These are phyloP conservation scores for Entomortierella parvispora DNA, from an alignment of 192 early-diverging fungal genomes.

Conservation along the genomic window DNA sequence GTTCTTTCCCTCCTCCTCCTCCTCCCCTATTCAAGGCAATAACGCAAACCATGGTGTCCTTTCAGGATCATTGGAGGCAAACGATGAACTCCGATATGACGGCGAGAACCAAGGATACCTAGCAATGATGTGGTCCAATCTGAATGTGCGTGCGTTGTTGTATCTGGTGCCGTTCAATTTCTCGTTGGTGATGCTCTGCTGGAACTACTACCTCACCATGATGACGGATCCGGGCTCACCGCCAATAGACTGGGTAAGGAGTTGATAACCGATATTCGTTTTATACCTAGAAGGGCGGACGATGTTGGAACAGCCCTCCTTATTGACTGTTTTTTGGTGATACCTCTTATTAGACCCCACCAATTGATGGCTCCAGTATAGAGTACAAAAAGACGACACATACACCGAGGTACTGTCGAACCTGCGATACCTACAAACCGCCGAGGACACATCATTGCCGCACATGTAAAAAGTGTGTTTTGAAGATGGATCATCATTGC, in stretches of 20 bases:
- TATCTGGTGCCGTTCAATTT: slow-evolving; percentile 83
- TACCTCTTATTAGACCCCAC: not conserved
- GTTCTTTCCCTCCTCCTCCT: not conserved
- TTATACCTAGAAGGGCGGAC: not conserved
- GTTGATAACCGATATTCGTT: not conserved
- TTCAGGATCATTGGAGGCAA: not conserved
- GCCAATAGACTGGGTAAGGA: slow-evolving; percentile 65
- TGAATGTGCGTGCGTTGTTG: slow-evolving; percentile 47
- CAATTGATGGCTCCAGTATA: slow-evolving; percentile 20
- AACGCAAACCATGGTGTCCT: not conserved
- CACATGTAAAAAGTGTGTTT: slow-evolving; percentile 78
- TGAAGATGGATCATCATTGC: slow-evolving; percentile 91
- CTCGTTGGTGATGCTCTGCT: slow-evolving; percentile 75
- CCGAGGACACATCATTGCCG: slow-evolving; percentile 84
- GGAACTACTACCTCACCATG: slow-evolving; percentile 88
- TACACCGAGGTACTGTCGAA: slow-evolving; percentile 75
- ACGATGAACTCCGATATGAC: not conserved
- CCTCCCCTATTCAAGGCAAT: not conserved
- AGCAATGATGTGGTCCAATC: slow-evolving; percentile 4
- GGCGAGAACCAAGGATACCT: slow-evolving; percentile 2
- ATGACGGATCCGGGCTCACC: slow-evolving; percentile 82
- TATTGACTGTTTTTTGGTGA: too few species aligned
- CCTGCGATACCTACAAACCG: slow-evolving; percentile 73
- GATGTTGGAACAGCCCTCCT: not conserved
- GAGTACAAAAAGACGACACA: slow-evolving; percentile 78